Percentiles rank a stretch among this genome's conserved stretches.
Conservation (phyloP, 1,139 yeast species). For the Blastobotrys illinoisensis region DNA sequence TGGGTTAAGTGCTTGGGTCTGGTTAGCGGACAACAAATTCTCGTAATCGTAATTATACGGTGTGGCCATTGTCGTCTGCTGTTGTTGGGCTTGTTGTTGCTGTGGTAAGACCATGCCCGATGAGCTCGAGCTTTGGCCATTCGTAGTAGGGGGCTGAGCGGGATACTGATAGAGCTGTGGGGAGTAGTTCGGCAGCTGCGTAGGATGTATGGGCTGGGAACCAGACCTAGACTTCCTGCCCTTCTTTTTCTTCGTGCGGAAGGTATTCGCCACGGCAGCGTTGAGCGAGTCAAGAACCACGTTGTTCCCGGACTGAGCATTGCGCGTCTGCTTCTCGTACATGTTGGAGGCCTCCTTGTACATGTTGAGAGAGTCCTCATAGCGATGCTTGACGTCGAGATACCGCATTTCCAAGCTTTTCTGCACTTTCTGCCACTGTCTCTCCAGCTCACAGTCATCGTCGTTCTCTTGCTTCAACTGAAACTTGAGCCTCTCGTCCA, state of each 20-base stretch:
- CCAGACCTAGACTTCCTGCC: neutral
- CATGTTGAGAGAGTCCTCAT: slow-evolving; percentile 28
- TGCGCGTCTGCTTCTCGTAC: slow-evolving; percentile 8
- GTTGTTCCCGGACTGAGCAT: slow-evolving; percentile 6
- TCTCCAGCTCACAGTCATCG: slow-evolving; percentile 27
- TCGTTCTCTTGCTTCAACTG: slow-evolving; percentile 21
- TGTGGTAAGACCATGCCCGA: neutral
- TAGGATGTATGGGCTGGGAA: neutral
- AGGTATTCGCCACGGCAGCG: slow-evolving; percentile 8
- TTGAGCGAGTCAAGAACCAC: slow-evolving; percentile 16
- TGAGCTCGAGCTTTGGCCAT: neutral
- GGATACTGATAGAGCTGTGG: neutral
- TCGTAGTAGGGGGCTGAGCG: neutral
- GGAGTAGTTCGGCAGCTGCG: neutral
- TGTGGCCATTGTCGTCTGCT: neutral
- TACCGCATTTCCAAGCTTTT: slow-evolving; percentile 33
- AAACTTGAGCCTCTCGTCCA: slow-evolving; percentile 19
- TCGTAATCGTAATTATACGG: neutral
- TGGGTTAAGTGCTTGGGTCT: neutral
- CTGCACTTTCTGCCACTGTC: slow-evolving; percentile 31
- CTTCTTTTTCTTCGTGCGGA: neutral
- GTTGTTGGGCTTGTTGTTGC: neutral
- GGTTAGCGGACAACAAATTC: neutral
- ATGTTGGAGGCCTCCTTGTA: slow-evolving; percentile 18
- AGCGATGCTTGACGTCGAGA: slow-evolving; percentile 28